These are phyloP conservation scores for Cladophialophora bantiana DNA, from an alignment of 2,329 filamentous ascomycete species.

Conservation along the genomic window DNA sequence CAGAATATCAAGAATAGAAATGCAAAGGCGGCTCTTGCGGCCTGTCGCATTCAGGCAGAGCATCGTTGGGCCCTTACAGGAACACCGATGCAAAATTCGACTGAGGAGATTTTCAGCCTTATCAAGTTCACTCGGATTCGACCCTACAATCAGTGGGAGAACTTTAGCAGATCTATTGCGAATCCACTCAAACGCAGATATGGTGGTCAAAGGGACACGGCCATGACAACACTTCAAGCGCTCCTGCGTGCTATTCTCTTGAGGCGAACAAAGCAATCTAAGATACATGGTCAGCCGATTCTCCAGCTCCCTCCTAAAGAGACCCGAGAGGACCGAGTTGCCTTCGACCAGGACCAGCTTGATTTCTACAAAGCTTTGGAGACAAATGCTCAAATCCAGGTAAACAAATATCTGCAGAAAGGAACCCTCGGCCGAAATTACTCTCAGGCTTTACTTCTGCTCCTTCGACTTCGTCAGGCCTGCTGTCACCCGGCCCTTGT, in stretches of 20 bases:
- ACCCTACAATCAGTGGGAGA: slow-evolving; percentile 71
- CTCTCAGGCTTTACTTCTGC: slow-evolving; percentile 77
- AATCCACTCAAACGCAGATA: slow-evolving; percentile 57
- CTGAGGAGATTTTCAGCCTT: slow-evolving; percentile 78
- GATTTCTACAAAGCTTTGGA: slow-evolving; percentile 72
- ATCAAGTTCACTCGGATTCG: slow-evolving; percentile 78
- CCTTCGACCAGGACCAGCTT: slow-evolving; percentile 71
- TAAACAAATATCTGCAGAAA: slow-evolving; percentile 74
- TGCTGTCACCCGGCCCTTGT: slow-evolving; percentile 79
- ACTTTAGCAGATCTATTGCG: slow-evolving; percentile 66
- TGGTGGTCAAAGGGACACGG: slow-evolving; percentile 53
- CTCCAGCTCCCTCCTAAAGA: slow-evolving; percentile 71
- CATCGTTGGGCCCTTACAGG: slow-evolving; percentile 79
- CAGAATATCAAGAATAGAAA: slow-evolving; percentile 80
- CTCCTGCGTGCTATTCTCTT: slow-evolving; percentile 82
- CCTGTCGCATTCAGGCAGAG: slow-evolving; percentile 63
- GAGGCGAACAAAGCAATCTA: slow-evolving; percentile 79
- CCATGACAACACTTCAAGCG: slow-evolving; percentile 75
- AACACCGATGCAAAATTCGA: slow-evolving; percentile 87
- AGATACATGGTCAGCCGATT: slow-evolving; percentile 80
- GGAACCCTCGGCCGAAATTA: slow-evolving; percentile 71
- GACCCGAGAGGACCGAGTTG: slow-evolving; percentile 66
- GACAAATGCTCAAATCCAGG: slow-evolving; percentile 68
- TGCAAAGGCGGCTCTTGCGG: slow-evolving; percentile 68
- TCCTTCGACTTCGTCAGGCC: slow-evolving; percentile 79